phyloP scores from a whole-genome alignment of 2,329 filamentous ascomycete genomes.

The Trichoderma atrobrunneum region DNA sequence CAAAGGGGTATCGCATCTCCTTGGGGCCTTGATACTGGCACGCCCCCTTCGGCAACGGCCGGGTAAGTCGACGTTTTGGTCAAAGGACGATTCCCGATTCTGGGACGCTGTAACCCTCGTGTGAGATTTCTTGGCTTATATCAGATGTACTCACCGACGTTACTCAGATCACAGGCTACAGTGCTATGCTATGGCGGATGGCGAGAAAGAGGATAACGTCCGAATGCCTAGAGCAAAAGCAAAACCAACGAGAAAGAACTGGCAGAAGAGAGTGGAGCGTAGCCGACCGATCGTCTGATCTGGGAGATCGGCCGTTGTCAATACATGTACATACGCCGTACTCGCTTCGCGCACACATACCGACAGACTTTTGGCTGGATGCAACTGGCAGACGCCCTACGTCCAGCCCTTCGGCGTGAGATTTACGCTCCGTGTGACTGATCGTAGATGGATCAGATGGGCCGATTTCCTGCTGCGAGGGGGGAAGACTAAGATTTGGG shows the following conservation, averaged over 20 bases:
- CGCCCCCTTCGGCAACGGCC: slow-evolving; percentile 13
- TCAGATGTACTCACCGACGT: neutral
- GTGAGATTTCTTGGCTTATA: neutral
- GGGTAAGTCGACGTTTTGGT: neutral
- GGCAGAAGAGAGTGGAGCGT: slow-evolving; percentile 2
- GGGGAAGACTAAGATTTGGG: slow-evolving; percentile 1
- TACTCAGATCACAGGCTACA: neutral
- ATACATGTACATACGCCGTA: neutral
- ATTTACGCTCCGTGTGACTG: slow-evolving; percentile 10
- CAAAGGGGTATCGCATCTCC: neutral
- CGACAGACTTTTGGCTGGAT: neutral
- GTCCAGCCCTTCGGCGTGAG: slow-evolving; percentile 6
- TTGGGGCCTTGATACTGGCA: neutral
- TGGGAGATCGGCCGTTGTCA: slow-evolving; percentile 17
- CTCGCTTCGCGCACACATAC: neutral
- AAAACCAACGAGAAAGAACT: neutral
- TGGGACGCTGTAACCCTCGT: neutral
- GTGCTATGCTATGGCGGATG: neutral
- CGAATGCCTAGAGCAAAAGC: neutral
- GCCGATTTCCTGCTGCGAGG: slow-evolving; percentile 17
- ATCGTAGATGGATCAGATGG: slow-evolving; percentile 19
- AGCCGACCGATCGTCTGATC: slow-evolving; percentile 19
- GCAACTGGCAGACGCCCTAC: neutral
- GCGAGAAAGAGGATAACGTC: neutral
- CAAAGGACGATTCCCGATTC: slow-evolving; percentile 2